These are phyloP conservation scores for Syncephalastrum racemosum DNA, from an alignment of 371 early-diverging fungal genomes.

Conservation along the genomic window DNA sequence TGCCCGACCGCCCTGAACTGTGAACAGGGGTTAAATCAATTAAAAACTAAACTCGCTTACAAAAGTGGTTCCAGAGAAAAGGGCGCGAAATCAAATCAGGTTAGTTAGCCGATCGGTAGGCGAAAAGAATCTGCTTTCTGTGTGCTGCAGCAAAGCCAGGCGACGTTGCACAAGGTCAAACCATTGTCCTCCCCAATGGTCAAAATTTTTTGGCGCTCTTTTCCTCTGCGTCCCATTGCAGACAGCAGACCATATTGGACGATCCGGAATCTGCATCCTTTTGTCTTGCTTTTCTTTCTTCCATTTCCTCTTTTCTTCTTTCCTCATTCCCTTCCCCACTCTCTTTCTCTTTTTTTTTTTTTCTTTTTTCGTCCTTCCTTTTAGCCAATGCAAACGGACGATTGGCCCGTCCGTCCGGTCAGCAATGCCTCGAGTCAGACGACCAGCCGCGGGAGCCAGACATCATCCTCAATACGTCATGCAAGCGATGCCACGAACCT, in stretches of 20 bases:
- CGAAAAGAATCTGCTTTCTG: slow-evolving; percentile 6
- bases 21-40: too few species aligned
- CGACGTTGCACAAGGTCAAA: slow-evolving; percentile 8
- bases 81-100: too few species aligned
- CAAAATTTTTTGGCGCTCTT: neutral
- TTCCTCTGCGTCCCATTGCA: too few species aligned
- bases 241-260: too few species aligned
- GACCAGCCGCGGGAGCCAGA: slow-evolving; percentile 6
- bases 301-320: neutral
- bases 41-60: too few species aligned
- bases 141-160: neutral
- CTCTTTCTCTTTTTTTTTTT: slow-evolving; percentile 6
- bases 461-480: slow-evolving; percentile 3
- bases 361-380: slow-evolving; percentile 8
- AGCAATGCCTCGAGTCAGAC: slow-evolving; percentile 21
- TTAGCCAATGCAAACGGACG: slow-evolving; percentile 1
- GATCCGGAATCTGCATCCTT: too few species aligned
- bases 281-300: slow-evolving; percentile 1
- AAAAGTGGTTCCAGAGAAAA: too few species aligned
- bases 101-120: too few species aligned
- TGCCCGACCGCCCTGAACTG: too few species aligned
- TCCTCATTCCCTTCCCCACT: neutral
- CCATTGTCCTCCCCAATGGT: slow-evolving; percentile 13
- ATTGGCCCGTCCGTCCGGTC: neutral
- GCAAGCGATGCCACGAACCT: slow-evolving; percentile 12